These are phyloP conservation scores for Endotrypanum monterogeii DNA, from an alignment of 208 protist species.

Conservation along the genomic window DNA sequence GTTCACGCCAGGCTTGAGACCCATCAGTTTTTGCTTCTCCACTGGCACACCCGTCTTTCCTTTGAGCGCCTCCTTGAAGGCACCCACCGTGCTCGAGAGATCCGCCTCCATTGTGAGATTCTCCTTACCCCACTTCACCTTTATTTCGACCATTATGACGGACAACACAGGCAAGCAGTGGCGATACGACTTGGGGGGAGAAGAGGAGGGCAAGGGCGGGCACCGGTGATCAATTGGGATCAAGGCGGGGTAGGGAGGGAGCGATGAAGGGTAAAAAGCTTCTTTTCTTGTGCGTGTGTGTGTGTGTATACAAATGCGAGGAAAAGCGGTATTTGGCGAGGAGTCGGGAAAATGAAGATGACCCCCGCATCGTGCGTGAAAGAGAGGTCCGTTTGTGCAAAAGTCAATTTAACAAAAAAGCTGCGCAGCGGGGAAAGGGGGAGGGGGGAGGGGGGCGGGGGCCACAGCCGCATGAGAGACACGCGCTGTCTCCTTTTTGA, in stretches of 20 bases:
- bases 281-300: not conserved
- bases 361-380: not conserved
- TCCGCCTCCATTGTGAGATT: constrained; percentile 58
- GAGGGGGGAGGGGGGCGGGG: too few species aligned
- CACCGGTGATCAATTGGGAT: not conserved
- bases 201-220: not conserved
- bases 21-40: constrained; percentile 90
- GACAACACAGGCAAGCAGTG: too few species aligned
- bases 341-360: not conserved
- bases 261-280: not conserved
- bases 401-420: not conserved
- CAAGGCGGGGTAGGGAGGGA: not conserved
- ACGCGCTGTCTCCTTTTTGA: too few species aligned
- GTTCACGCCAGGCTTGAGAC: constrained; percentile 39
- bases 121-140: constrained; percentile 85
- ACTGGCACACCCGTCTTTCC: constrained; percentile 62
- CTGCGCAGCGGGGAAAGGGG: too few species aligned
- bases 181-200: not conserved
- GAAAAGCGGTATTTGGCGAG: not conserved
- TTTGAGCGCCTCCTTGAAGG: constrained; percentile 60
- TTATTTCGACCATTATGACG: constrained; percentile 41
- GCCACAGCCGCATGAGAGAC: too few species aligned
- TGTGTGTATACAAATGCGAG: not conserved
- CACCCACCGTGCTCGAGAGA: constrained; percentile 27
- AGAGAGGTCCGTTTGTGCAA: not conserved